Evolutionary conservation across 2,329 filamentous ascomycete species (phyloP), one percentile per base, ranked within the genome.

Genomic region (Paecilomyces sp.): DNA sequence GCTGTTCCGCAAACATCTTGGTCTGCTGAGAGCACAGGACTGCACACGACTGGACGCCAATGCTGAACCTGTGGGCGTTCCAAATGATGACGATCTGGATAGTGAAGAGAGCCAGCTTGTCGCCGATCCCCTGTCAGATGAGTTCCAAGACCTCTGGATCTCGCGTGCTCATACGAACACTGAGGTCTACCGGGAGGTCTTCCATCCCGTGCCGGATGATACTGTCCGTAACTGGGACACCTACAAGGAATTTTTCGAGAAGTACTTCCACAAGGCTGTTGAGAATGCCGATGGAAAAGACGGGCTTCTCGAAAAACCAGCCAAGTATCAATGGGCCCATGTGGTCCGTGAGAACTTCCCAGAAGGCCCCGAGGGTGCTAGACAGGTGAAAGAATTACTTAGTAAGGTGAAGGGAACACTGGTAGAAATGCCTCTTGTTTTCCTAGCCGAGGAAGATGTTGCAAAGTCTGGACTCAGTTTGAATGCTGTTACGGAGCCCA

Each of bases 391-490:
- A 77, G 84, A 88, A 56, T 83, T 86, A 76, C 77, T 92, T 58
- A 80, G 81, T 58, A 81, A 84, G 58, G 80, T 92, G 47, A 83
- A 85, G 61, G 89, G 89, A 1, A 89, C 83, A 8, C 75, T 92
- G 54, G 88, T 97, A 7, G 90, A 96, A 80, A 97, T 97, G 92
- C 91, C 92, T 30, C 79, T 97, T 66, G 80, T 91, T 65, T 97
- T 97, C 79, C 78, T 96, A 72, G 88, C 88, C 67, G 89, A 92
- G 34, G 84, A 91, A 68, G 92, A 97, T 72, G 87, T 97, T 73
- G 93, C 92, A 3, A 88, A 92, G 80, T 85, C 91, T 66, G 91
- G 92, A 0, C 67, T 96, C 68, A 81, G 83, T 24, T 75, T 92
- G 64, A 92, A 92, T 76, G 80, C 82, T 28, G 74, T 91, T 66